phyloP scores from a whole-genome alignment of 345 rosid genomes.

The Camelina neglecta region DNA sequence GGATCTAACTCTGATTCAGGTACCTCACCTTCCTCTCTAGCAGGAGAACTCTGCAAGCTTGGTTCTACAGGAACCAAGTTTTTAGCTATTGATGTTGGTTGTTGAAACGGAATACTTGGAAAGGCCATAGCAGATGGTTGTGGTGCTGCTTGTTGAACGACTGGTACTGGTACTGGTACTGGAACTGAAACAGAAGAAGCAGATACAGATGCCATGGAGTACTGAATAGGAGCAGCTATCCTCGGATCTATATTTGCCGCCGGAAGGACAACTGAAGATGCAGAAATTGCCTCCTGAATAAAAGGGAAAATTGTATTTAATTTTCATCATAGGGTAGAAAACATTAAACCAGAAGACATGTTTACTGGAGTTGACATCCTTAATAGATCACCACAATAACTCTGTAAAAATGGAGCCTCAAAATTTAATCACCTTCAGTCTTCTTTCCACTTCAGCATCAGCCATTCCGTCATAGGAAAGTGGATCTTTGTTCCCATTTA shows the following conservation, averaged over 20 bases:
- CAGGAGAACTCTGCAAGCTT: slow-evolving; percentile 89
- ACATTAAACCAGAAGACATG: slow-evolving; percentile 8
- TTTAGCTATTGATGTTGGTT: slow-evolving; percentile 58
- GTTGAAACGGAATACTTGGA: slow-evolving; percentile 62
- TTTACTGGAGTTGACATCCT: slow-evolving; percentile 14
- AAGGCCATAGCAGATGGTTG: slow-evolving; percentile 57
- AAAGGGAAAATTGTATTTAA: slow-evolving; percentile 24
- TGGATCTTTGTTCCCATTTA: slow-evolving; percentile 73
- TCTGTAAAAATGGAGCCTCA: slow-evolving; percentile 10
- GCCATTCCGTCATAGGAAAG: slow-evolving; percentile 84
- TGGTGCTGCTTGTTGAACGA: slow-evolving; percentile 45
- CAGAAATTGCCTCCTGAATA: slow-evolving; percentile 77
- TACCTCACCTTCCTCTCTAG: slow-evolving; percentile 99
- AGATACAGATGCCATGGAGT: slow-evolving; percentile 59
- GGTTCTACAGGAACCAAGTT: slow-evolving; percentile 70
- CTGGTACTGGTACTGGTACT: slow-evolving; percentile 40
- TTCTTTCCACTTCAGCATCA: slow-evolving; percentile 85
- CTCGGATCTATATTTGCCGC: slow-evolving; percentile 66
- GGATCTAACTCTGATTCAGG: slow-evolving; percentile 99
- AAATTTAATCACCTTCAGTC: slow-evolving; percentile 64
- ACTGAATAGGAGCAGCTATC: slow-evolving; percentile 60
- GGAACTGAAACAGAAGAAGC: slow-evolving; percentile 63
- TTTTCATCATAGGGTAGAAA: slow-evolving; percentile 17
- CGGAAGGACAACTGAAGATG: slow-evolving; percentile 61
- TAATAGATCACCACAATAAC: slow-evolving; percentile 25